Evolutionary conservation across 805 yeast genomes (phyloP), one percentile per base, ranked within the genome.

Genomic region (Saturnispora quitensis): DNA sequence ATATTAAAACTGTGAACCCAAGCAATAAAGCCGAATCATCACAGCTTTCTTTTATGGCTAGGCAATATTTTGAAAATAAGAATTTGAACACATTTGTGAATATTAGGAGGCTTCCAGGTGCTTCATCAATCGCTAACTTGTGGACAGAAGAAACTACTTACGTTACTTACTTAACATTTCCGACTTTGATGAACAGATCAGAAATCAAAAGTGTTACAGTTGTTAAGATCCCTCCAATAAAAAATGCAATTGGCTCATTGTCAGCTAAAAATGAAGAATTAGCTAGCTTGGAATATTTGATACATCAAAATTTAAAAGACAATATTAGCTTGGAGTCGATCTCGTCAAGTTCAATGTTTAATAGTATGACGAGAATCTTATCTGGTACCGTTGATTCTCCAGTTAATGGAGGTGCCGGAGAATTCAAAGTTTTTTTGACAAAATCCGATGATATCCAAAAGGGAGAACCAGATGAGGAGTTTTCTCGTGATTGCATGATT

Each of bases 321-420:
- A 70, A 67, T 47, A 62, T 72, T 2, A 57, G 60, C 20, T 47
- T 59, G 38, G 43, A 48, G 20, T 50, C 59, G 5, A 58, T 65
- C 42, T 53, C 67, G 5, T 55, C 63, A 5, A 56, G 61, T 34
- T 67, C 81, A 0, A 64, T 77, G 28, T 82, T 82, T 63, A 75
- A 76, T 57, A 88, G 81, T 61, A 68, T 86, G 54, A 81, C 90
- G 5, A 73, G 91, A 65, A 80, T 80, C 60, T 69, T 84, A 51
- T 77, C 88, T 3, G 96, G 96, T 43, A 86, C 96, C 0, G 90
- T 89, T 50, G 95, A 88, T 63, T 81, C 96, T 0, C 96, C 96
- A 3, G 91, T 89, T 5, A 89, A 89, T 63, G 97, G 97, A 35
- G 97, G 97, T 53, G 86, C 89, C 56, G 86, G 88, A 2, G 89